Base-by-base conservation (phyloP, 2,329 filamentous ascomycete species). In the Fusarium dlaminii region DNA sequence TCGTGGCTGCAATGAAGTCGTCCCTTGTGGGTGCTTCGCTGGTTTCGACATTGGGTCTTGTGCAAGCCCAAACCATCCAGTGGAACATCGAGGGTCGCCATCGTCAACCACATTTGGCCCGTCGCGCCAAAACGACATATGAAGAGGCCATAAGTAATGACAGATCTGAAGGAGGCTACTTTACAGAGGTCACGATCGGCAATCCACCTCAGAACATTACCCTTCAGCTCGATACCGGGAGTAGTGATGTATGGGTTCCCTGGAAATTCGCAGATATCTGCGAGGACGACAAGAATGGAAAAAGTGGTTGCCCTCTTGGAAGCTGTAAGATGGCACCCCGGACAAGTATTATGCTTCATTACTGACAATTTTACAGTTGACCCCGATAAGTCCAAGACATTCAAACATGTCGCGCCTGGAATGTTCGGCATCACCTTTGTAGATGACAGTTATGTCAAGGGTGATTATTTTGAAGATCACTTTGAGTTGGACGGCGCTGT, bases 211-310 rank as follows among this genome's bases (percentile, higher is more conserved):
- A 92, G 77, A 80, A 86, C 8, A 68, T 92, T 45, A 87, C 85
- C 4, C 80, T 92, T 59, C 89, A 91, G 78, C 84, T 92, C 49
- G 90, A 92, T 80, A 92, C 90, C 1, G 90, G 90, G 46, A 91
- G 89, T 76, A 91, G 89, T 69, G 90, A 92, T 81, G 86, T 90
- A 29, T 92, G 90, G 90, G 85, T 92, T 43, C 86, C 87, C 20
- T 80, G 81, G 48, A 79, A 75, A 66, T 55, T 62, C 10, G 81
- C 85, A 4, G 69, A 68, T 39, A 82, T 86, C 18, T 89, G 87
- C 77, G 66, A 80, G 22, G 68, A 75, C 13, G 69, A 67, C 12
- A 57, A 70, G 24, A 58, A 70, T 14, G 36, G 52, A 3, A 54
- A 54, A 45, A 17, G 68, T 68, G 83, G 83, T 14, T 87, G 86